phyloP scores from a whole-genome alignment of 1,139 yeast genomes.

The Taphrina betulina region DNA sequence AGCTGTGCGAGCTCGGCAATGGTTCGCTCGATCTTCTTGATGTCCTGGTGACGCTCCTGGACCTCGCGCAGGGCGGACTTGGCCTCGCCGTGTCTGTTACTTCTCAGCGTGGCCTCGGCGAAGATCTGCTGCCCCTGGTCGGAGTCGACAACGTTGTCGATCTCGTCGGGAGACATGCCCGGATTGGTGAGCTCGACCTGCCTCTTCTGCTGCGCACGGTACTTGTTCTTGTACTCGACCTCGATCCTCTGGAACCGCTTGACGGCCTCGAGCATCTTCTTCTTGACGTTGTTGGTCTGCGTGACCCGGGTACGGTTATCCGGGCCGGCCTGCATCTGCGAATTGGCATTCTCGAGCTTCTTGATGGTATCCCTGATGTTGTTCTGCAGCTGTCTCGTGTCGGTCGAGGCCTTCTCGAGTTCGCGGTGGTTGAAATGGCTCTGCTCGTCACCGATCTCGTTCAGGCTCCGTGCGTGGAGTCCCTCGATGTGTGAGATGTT shows the following conservation, averaged over 20 bases:
- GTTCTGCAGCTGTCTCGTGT: slow-evolving; percentile 75
- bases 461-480: slow-evolving; percentile 77
- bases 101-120: slow-evolving; percentile 87
- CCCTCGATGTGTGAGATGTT: slow-evolving; percentile 74
- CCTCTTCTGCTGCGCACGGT: slow-evolving; percentile 84
- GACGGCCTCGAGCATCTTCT: slow-evolving; percentile 78
- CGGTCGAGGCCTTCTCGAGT: slow-evolving; percentile 72
- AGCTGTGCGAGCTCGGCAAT: slow-evolving; percentile 94
- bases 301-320: slow-evolving; percentile 77
- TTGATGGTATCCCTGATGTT: slow-evolving; percentile 74
- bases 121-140: slow-evolving; percentile 86
- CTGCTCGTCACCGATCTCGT: slow-evolving; percentile 75
- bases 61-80: slow-evolving; percentile 93
- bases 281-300: slow-evolving; percentile 87
- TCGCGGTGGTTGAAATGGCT: slow-evolving; percentile 70
- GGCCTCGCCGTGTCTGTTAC: slow-evolving; percentile 95
- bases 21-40: slow-evolving; percentile 89
- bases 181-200: slow-evolving; percentile 93
- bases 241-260: slow-evolving; percentile 85
- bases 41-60: slow-evolving; percentile 92
- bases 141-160: slow-evolving; percentile 78
- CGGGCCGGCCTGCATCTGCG: slow-evolving; percentile 41
- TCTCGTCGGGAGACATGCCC: slow-evolving; percentile 82
- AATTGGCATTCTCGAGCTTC: slow-evolving; percentile 68
- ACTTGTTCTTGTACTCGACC: slow-evolving; percentile 79